Base-by-base conservation (phyloP, 495 filamentous ascomycete species). In the Viridothelium virens region DNA sequence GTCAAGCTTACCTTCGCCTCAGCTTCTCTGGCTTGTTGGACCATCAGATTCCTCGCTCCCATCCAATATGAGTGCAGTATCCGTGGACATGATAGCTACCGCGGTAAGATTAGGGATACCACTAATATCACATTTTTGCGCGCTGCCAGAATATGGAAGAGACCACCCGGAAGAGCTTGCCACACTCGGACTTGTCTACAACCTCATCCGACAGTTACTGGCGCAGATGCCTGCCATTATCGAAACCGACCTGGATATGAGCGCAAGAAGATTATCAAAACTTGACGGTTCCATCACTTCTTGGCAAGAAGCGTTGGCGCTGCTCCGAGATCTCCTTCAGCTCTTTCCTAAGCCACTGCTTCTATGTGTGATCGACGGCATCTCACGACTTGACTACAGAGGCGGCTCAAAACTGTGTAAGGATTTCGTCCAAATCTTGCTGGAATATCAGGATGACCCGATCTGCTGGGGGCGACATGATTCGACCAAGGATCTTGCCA, bases 281-380 rank as follows among this genome's bases (percentile, higher is more conserved):
- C 14, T 59, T 34, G 53, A 59, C 18, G 53, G 53, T 18, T 34
- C 53, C 3, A 59, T 59, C 25, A 14, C 10, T 36, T 34, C 53
- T 7, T 59, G 53, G 53, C 36, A 59, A 18, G 31, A 59, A 2
- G 53, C 53, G 14, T 18, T 59, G 31, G 53, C 7, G 33, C 31
- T 59, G 18, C 53, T 59, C 3, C 25, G 36, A 36, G 53, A 59
- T 31, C 53, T 59, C 9, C 53, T 59, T 36, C n/a, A 59, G 14
- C 31, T 34, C 53, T 34, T 34, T 14, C 53, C 53, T 14, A 34
- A 18, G 53, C 53, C 53, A 3, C 36, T 59, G 31, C 53, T 59
- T 9, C 53, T 59, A 10, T 59, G 53, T 36, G 53, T 59, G n/a
- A 59, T 59, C 31, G 53, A 59, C 14, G 53, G 53, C 6, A 10